Evolutionary conservation across 441 rosid species (phyloP), one percentile per base, ranked within the genome.

Genomic region (California macrophylla): DNA sequence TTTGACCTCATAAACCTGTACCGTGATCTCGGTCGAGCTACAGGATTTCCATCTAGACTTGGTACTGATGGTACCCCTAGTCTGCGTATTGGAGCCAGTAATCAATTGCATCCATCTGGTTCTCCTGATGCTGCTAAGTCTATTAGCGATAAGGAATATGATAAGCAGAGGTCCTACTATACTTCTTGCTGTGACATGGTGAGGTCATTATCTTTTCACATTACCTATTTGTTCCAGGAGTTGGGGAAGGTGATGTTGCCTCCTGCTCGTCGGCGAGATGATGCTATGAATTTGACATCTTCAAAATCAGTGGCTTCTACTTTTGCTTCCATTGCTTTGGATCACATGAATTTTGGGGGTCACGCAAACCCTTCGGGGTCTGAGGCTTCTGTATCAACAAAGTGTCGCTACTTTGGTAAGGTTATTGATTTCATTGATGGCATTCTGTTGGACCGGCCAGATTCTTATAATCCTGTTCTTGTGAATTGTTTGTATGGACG

Each of bases 261-360:
- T 82, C 98, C 96, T 72, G 87, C 99, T 73, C 97, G 95, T 69
- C 87, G 96, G 52, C 97, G 99, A 67, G 99, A 92, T 69, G 99
- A 95, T 73, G 82, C 91, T 15, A 79, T 89, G 42, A 92, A 83
- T 86, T 90, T 87, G 47, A 85, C 99, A 93, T n/a, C 96, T 28
- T 88, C 99, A n/a, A 95, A 89, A 79, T 83, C 81, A 72, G 97
- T 89, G 80, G 96, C 98, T 54, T 80, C 88, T 71, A 80, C 77
- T 73, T 85, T 92, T 82, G 97, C 99, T 65, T 88, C 90, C 70
- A 87, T 89, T 78, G 82, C 87, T 16, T 69, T 84, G 76, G 93
- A 84, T 76, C 95, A 95, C 78, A 85, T 95, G 85, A 90, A 84
- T 76, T 95, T 92, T 77, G 88, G 83, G 66, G 88, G 97, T 74